Percentiles rank a stretch among this genome's conserved stretches.
Evolutionary conservation across 164 flowering plant genomes (phyloP).

Genomic region (Houttuynia cordata): DNA sequence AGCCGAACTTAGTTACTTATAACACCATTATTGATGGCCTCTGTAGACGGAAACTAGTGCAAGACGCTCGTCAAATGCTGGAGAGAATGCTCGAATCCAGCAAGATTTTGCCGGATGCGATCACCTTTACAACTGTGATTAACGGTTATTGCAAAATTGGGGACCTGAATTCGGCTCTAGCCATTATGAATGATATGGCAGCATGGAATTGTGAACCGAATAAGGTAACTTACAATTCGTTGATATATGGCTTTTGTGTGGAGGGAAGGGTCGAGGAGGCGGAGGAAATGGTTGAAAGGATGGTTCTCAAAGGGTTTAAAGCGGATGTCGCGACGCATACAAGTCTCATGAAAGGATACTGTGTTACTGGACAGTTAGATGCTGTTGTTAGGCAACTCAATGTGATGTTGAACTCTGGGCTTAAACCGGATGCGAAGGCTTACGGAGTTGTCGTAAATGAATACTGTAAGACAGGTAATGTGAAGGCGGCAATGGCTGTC

Average conservation of each 20-base stretch:
- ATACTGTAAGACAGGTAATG: slow-evolving; percentile 24
- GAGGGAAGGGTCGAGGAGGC: slow-evolving; percentile 36
- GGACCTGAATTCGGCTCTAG: slow-evolving; percentile 25
- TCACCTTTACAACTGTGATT: slow-evolving; percentile 33
- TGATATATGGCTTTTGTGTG: slow-evolving; percentile 39
- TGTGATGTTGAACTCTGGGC: slow-evolving; percentile 20
- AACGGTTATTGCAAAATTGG: slow-evolving; percentile 39
- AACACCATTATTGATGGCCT: slow-evolving; percentile 32
- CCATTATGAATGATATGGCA: slow-evolving; percentile 33
- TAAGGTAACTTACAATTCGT: slow-evolving; percentile 32
- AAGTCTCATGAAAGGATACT: slow-evolving; percentile 33
- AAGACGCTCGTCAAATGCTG: slow-evolving; percentile 15
- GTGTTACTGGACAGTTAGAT: slow-evolving; percentile 24
- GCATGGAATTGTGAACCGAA: slow-evolving; percentile 24
- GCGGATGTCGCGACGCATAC: slow-evolving; percentile 26
- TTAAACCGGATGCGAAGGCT: slow-evolving; percentile 25
- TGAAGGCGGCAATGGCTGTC: slow-evolving; percentile 22
- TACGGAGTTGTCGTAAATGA: slow-evolving; percentile 30
- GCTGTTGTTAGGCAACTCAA: slow-evolving; percentile 32
- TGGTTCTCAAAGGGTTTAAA: slow-evolving; percentile 40
- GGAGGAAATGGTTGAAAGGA: slow-evolving; percentile 26
- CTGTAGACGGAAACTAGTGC: slow-evolving; percentile 29
- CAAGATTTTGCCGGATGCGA: slow-evolving; percentile 24
- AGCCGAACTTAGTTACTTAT: slow-evolving; percentile 28
- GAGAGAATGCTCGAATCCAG: slow-evolving; percentile 23